phyloP scores from a whole-genome alignment of 768 basidiomycete genomes.

The Cyclocybe aegerita region DNA sequence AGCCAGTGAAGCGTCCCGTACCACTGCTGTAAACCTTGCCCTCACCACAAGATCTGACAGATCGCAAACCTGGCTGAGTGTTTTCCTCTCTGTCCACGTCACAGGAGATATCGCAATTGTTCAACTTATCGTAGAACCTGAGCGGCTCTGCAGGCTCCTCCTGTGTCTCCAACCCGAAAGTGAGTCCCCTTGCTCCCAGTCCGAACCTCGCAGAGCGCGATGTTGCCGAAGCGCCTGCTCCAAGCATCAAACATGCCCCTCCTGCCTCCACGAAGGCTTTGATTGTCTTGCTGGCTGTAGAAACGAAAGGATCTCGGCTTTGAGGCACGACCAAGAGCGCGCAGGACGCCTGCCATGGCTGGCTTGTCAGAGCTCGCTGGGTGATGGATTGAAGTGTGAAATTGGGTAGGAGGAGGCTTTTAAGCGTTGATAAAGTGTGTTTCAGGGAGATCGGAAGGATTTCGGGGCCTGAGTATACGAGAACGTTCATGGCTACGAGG shows the following conservation, averaged over 20 bases:
- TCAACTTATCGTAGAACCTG: conserved; percentile 33
- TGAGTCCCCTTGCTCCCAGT: conserved; percentile 36
- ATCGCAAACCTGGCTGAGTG: too few species aligned
- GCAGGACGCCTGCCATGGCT: conserved; percentile 79
- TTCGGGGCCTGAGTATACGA: conserved; percentile 69
- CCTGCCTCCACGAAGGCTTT: conserved; percentile 63
- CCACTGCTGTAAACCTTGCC: conserved; percentile 27
- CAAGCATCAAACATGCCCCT: conserved; percentile 69
- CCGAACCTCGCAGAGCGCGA: conserved; percentile 24
- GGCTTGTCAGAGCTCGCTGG: conserved; percentile 51
- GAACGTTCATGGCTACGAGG: conserved; percentile 81
- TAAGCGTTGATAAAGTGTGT: conserved; percentile 46
- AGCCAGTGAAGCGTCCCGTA: conserved; percentile 27
- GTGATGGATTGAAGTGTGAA: conserved; percentile 78
- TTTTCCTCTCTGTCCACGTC: conserved; percentile 10
- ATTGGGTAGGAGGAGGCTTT: conserved; percentile 60
- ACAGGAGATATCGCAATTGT: conserved; percentile 29
- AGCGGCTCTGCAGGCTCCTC: conserved; percentile 22
- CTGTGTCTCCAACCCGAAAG: conserved; percentile 18
- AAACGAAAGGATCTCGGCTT: conserved; percentile 42
- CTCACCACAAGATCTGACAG: conserved; percentile 4
- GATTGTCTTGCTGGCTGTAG: conserved; percentile 44
- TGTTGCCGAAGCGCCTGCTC: conserved; percentile 50
- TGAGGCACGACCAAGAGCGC: conserved; percentile 80
- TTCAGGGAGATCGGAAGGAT: conserved; percentile 44